phyloP scores from a whole-genome alignment of 2,329 filamentous ascomycete species.

The Alternaria viburni region DNA sequence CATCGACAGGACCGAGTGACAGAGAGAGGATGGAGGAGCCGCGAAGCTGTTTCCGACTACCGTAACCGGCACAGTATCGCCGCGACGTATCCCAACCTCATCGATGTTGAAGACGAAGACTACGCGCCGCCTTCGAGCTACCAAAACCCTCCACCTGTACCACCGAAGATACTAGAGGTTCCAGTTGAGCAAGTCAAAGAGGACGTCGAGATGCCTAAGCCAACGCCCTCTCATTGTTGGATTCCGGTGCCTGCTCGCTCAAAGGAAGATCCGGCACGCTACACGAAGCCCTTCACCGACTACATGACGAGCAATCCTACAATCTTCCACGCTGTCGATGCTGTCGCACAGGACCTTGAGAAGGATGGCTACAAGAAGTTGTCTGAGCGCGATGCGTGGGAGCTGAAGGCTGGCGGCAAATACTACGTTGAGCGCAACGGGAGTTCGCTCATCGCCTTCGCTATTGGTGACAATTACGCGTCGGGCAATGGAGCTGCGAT shows the following conservation, averaged over 20 bases:
- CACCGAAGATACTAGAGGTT: conserved; percentile 45
- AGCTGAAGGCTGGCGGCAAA: conserved; percentile 79
- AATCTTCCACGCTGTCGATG: conserved; percentile 85
- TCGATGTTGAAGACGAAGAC: conserved; percentile 40
- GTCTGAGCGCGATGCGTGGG: conserved; percentile 83
- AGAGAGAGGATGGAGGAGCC: conserved; percentile 14
- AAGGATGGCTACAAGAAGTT: conserved; percentile 78
- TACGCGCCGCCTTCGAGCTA: conserved; percentile 20
- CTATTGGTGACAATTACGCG: conserved; percentile 79
- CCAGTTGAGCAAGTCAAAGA: conserved; percentile 10
- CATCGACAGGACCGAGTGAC: conserved; percentile 22
- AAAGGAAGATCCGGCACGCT: conserved; percentile 52
- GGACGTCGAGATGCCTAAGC: conserved; percentile 8
- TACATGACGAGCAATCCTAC: conserved; percentile 92
- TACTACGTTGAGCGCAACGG: conserved; percentile 90
- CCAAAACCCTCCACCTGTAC: conserved; percentile 46
- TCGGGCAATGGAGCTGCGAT: conserved; percentile 87
- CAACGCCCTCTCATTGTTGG: conserved; percentile 26
- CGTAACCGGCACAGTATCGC: conserved; percentile 41
- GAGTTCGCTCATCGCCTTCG: conserved; percentile 84
- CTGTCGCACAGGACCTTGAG: conserved; percentile 75
- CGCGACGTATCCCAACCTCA: conserved; percentile 36
- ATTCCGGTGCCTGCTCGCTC: conserved; percentile 19
- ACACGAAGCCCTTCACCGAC: conserved; percentile 82
- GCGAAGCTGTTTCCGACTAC: conserved; percentile 11